These are phyloP conservation scores for Botryosphaeria dothidea DNA, from an alignment of 2,329 filamentous ascomycete genomes.

Conservation along the genomic window DNA sequence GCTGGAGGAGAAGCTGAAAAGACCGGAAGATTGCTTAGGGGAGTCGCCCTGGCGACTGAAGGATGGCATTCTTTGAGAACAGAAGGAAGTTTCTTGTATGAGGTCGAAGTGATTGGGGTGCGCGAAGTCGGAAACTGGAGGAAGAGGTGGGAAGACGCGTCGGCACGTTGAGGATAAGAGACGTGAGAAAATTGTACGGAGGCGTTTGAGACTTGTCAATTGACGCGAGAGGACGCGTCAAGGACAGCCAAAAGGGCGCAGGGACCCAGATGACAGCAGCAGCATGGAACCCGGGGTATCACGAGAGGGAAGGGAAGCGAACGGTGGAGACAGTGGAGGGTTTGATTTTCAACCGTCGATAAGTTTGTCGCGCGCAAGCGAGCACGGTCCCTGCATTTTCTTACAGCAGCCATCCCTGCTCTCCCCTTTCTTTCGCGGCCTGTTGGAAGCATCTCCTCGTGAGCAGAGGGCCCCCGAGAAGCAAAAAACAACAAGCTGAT, in stretches of 20 bases:
- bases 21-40: background rate
- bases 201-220: background rate
- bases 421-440: background rate
- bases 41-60: background rate
- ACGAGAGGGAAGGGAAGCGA: background rate
- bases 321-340: background rate
- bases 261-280: background rate
- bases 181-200: background rate
- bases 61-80: background rate
- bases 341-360: background rate
- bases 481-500: background rate
- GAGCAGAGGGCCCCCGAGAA: background rate
- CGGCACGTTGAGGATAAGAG: background rate
- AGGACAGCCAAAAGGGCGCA: background rate
- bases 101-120: background rate
- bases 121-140: background rate
- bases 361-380: conserved; percentile 4
- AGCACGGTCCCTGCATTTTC: background rate
- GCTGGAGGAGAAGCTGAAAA: background rate
- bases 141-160: background rate
- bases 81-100: background rate
- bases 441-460: background rate
- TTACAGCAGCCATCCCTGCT: background rate
- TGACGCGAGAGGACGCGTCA: background rate
- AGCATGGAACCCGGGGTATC: background rate